These are phyloP conservation scores for Myxozyma geophila DNA, from an alignment of 805 yeast genomes.

Conservation along the genomic window DNA sequence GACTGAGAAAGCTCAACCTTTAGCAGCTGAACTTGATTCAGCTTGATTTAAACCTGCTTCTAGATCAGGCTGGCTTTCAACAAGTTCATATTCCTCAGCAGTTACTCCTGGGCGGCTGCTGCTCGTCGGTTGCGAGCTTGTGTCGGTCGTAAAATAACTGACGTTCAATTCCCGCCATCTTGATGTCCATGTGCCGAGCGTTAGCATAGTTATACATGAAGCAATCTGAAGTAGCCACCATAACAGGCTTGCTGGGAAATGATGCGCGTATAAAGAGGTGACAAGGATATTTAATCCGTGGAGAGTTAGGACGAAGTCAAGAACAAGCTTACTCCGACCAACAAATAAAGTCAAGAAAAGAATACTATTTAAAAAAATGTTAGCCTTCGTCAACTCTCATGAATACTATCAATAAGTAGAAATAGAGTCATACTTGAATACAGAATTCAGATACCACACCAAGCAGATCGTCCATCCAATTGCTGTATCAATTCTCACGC, in stretches of 20 bases:
- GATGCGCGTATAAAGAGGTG: constrained; percentile 65
- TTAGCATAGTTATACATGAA: constrained; percentile 70
- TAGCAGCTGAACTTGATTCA: background rate
- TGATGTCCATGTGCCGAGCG: constrained; percentile 85
- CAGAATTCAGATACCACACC: constrained; percentile 82
- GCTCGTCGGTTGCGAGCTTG: background rate
- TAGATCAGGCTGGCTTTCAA: constrained; percentile 19
- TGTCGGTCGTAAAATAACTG: constrained; percentile 64
- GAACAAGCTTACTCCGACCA: constrained; percentile 89
- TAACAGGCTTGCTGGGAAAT: constrained; percentile 68
- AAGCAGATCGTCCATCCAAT: constrained; percentile 74
- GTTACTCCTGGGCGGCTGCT: background rate
- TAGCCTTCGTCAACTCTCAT: background rate
- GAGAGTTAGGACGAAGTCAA: constrained; percentile 95
- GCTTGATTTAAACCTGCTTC: constrained; percentile 9
- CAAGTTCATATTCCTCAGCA: constrained; percentile 22
- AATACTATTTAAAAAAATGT: constrained; percentile 54
- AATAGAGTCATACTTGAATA: constrained; percentile 49
- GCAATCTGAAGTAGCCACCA: constrained; percentile 86
- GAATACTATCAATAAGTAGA: background rate
- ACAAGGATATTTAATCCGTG: constrained; percentile 78
- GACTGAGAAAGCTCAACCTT: background rate
- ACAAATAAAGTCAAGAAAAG: constrained; percentile 83
- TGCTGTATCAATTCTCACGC: constrained; percentile 72
- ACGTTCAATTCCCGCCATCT: constrained; percentile 90